Base-by-base conservation (phyloP, 2,329 filamentous ascomycete genomes). In the Cercospora citrullina region DNA sequence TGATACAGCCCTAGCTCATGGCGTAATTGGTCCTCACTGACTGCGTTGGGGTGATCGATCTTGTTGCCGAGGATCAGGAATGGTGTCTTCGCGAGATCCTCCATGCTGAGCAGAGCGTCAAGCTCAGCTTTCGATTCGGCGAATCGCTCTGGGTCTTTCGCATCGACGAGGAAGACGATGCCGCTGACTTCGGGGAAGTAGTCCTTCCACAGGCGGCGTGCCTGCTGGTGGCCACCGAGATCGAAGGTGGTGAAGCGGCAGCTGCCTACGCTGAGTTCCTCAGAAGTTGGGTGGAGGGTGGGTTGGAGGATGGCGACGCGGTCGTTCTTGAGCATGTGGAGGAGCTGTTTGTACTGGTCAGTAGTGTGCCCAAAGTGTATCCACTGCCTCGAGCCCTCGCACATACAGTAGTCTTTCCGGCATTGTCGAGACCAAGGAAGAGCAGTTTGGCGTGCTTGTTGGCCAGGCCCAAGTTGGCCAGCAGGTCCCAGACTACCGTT, bases 11-110 rank as follows among this genome's bases (percentile, higher is more conserved):
- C 95, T 68, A 99, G 86, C 80, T 94, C 91, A 80, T 94, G 90
- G 81, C 95, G 89, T 78, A 98, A 87, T 84, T 97, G 93, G 77
- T 98, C 94, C 86, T 99, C 95, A 73, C 91, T 94, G 64, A 98
- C 90, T 71, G 95, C 95, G 75, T 96, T 91, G 64, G 94, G 94
- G 84, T 98, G 94, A 81, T 99, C 95, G 81, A 99, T 99, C 89
- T 99, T 99, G 89, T 99, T 99, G 76, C 95, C 95, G 72, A 99
- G 88, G 75, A 99, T 89, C 70, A 98, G 88, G 81, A 98, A 98
- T 64, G 95, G 95, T 8, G 97, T 95, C 86, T 96, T 97, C 80
- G 89, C 85, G 45, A 99, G 88, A 80, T 98, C 94, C 84, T 99
- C 95, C 94, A 99, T 97, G 71, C 92, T 89, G 74, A 99, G 87